These are phyloP conservation scores for Phaffia tasmanica DNA, from an alignment of 768 basidiomycete genomes.

Conservation along the genomic window DNA sequence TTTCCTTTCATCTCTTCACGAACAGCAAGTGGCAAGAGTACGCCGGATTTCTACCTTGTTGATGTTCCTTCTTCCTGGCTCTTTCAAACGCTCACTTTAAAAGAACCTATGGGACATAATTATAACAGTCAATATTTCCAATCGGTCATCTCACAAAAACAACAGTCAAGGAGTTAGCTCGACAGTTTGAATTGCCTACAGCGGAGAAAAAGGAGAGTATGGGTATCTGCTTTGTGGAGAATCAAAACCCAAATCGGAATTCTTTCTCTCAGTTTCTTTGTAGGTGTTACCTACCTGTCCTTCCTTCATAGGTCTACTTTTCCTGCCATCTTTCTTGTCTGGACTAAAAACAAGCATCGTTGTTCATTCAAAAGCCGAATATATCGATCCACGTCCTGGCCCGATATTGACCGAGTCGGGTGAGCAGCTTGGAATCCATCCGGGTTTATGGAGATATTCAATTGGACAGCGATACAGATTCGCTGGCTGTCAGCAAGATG, in stretches of 20 bases:
- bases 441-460: slow-evolving; percentile 73
- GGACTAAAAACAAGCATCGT: neutral
- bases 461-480: slow-evolving; percentile 70
- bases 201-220: slow-evolving; percentile 74
- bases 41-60: slow-evolving; percentile 9
- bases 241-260: slow-evolving; percentile 56
- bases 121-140: slow-evolving; percentile 55
- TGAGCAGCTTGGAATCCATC: slow-evolving; percentile 50
- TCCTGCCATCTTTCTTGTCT: neutral
- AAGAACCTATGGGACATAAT: slow-evolving; percentile 5
- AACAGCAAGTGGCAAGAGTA: slow-evolving; percentile 50
- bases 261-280: slow-evolving; percentile 64
- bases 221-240: slow-evolving; percentile 89
- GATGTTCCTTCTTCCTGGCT: neutral
- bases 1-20: slow-evolving; percentile 69
- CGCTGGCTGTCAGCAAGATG: slow-evolving; percentile 44
- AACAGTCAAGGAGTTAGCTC: slow-evolving; percentile 62
- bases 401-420: slow-evolving; percentile 57
- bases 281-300: slow-evolving; percentile 36
- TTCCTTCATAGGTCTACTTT: neutral
- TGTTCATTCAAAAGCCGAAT: slow-evolving; percentile 49
- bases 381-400: slow-evolving; percentile 48
- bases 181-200: slow-evolving; percentile 52
- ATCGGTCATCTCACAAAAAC: slow-evolving; percentile 56
- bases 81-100: neutral